phyloP scores from a whole-genome alignment of 495 filamentous ascomycete species.

The Geoglossum glabrum region DNA sequence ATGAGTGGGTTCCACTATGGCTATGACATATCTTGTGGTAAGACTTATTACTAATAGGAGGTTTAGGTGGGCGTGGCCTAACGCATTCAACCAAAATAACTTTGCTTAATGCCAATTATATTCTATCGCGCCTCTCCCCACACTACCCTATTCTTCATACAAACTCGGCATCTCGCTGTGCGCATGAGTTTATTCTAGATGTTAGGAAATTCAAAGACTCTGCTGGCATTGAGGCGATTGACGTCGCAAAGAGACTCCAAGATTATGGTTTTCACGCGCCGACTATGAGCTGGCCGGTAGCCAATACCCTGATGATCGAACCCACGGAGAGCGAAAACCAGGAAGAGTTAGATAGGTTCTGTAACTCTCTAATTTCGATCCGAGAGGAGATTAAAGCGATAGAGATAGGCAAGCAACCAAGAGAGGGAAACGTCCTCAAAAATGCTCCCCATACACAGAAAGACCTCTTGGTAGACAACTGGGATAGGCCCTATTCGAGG shows the following conservation, averaged over 20 bases:
- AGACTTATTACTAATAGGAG: not conserved
- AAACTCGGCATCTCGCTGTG: slow-evolving; percentile 70
- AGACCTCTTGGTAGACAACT: slow-evolving; percentile 54
- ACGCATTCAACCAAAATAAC: slow-evolving; percentile 92
- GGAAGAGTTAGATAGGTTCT: slow-evolving; percentile 87
- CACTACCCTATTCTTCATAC: slow-evolving; percentile 89
- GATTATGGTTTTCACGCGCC: slow-evolving; percentile 98
- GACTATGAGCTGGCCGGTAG: slow-evolving; percentile 95
- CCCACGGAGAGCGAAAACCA: slow-evolving; percentile 90
- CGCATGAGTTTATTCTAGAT: slow-evolving; percentile 97
- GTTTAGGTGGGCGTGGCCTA: slow-evolving; percentile 48
- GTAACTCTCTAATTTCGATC: slow-evolving; percentile 79
- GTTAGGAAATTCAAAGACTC: slow-evolving; percentile 67
- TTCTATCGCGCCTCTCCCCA: slow-evolving; percentile 72
- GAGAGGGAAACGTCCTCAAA: slow-evolving; percentile 77
- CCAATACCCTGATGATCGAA: slow-evolving; percentile 97
- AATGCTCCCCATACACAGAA: slow-evolving; percentile 76
- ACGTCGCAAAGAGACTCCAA: slow-evolving; percentile 92
- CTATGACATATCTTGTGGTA: not conserved
- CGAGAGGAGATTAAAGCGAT: slow-evolving; percentile 69
- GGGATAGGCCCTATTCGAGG: slow-evolving; percentile 59
- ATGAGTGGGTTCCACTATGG: slow-evolving; percentile 39
- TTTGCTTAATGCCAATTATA: slow-evolving; percentile 93
- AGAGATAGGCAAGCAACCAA: slow-evolving; percentile 59
- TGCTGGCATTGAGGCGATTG: slow-evolving; percentile 79